Evolutionary conservation across 345 rosid genomes (phyloP).

Genomic region (Clausena lansium): DNA sequence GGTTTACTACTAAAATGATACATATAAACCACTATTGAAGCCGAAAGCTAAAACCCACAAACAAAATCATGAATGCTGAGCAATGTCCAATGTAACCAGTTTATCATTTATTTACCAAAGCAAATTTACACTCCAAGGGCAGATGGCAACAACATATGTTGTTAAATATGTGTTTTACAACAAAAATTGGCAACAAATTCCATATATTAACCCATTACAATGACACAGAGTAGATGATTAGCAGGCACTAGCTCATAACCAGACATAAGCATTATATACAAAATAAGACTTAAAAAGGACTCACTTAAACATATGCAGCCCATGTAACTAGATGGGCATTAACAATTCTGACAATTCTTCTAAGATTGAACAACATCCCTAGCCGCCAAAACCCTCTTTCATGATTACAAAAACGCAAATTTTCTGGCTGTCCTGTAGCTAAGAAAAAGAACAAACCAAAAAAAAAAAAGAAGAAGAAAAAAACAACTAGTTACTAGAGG

Average conservation of each 20-base stretch:
- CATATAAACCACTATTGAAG: neutral
- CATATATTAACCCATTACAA: neutral
- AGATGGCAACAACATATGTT: neutral
- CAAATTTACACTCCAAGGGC: neutral
- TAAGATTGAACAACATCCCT: neutral
- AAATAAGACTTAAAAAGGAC: neutral
- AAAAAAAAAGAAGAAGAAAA: neutral
- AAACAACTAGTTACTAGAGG: no score
- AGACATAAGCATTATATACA: neutral
- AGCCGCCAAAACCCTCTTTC: neutral
- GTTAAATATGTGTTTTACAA: neutral
- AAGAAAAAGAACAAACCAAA: neutral
- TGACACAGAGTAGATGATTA: neutral
- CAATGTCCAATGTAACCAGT: neutral
- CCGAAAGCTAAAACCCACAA: neutral
- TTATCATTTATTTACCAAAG: neutral
- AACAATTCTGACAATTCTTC: neutral
- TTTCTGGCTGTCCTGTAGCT: neutral
- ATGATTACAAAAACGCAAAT: neutral
- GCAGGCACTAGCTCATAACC: neutral
- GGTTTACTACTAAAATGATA: neutral
- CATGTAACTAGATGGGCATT: no score
- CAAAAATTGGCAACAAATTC: no score
- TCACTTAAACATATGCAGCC: neutral
- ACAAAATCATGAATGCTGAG: neutral